Conservation (phyloP, 768 basidiomycete species). For the Chlorophyllum brunneum region DNA sequence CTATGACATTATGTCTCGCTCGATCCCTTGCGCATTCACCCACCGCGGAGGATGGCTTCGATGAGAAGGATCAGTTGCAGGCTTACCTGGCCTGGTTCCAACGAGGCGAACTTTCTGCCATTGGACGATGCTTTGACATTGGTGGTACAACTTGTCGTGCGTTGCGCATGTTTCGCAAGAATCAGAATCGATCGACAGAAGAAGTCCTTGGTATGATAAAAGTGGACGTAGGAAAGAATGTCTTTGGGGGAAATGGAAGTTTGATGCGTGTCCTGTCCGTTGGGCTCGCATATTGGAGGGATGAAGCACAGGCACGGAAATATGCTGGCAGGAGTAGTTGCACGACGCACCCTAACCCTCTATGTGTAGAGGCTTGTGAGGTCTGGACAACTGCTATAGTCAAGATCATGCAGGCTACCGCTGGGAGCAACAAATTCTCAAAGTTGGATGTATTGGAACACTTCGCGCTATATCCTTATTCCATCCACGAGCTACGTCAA, state of each 20-base stretch:
- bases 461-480: slow-evolving; percentile 35
- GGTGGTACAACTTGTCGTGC: slow-evolving; percentile 32
- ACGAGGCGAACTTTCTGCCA: slow-evolving; percentile 29
- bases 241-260: slow-evolving; percentile 36
- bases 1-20: slow-evolving; percentile 43
- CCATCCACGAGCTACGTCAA: slow-evolving; percentile 25
- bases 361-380: slow-evolving; percentile 40
- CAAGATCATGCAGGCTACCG: slow-evolving; percentile 28
- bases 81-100: slow-evolving; percentile 31
- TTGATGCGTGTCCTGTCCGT: slow-evolving; percentile 45
- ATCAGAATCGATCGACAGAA: neutral
- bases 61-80: slow-evolving; percentile 31
- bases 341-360: slow-evolving; percentile 37
- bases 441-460: slow-evolving; percentile 37
- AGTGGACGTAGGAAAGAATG: slow-evolving; percentile 21
- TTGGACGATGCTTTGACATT: slow-evolving; percentile 36
- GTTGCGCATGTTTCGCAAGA: slow-evolving; percentile 25
- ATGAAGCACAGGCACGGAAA: slow-evolving; percentile 24
- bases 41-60: slow-evolving; percentile 26
- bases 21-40: slow-evolving; percentile 24
- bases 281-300: slow-evolving; percentile 38
- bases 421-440: slow-evolving; percentile 21
- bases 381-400: slow-evolving; percentile 35
- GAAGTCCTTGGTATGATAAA: slow-evolving; percentile 21
- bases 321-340: slow-evolving; percentile 37